Base-by-base conservation (phyloP, 2,329 filamentous ascomycete genomes). In the Epichloe bromicola region DNA sequence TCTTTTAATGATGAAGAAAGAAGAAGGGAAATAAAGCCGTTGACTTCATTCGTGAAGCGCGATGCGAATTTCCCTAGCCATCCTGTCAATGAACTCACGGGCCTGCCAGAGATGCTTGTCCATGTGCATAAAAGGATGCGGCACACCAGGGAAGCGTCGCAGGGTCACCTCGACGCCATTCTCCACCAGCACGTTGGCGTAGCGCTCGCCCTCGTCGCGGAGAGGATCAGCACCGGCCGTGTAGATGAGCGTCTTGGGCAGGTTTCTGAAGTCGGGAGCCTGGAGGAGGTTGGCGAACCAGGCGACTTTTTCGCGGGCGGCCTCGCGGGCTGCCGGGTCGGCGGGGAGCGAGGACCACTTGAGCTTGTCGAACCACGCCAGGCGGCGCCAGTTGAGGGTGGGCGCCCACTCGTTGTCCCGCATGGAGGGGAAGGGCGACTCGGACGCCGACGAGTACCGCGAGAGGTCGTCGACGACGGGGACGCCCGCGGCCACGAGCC, bases 81-180 rank as follows among this genome's bases (percentile, higher is more conserved):
- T 67, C 50, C 53, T 55, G 19, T 64, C 56, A 43, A 67, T 67
- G 41, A 66, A 67, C 19, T 66, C 60, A 6, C 59, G 57, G 4
- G 62, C 65, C 57, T 67, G 65, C 65, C 62, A 65, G 36, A 67
- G 56, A 51, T 63, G 58, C 54, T 62, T 63, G 46, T 67, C 70
- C 71, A 74, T 73, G 56, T 74, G 70, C 70, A 72, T 71, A 56
- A 75, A 76, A 0, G 69, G 70, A 54, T 76, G 73, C 10, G 73
- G 73, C 34, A 73, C 68, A 0, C 72, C 72, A 1, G 61, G 55
- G 54, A 74, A 75, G n/a, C 72, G 60, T 58, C 68, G 70, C 53
- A 71, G 54, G 1, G 67, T 68, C 23, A 75, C 72, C 56, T 72
- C 66, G 52, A 69, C 70, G 2, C 73, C 73, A n/a, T 63, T 60